Evolutionary conservation across 1,284 basidiomycete genomes (phyloP).

Genomic region (Malassezia equina): DNA sequence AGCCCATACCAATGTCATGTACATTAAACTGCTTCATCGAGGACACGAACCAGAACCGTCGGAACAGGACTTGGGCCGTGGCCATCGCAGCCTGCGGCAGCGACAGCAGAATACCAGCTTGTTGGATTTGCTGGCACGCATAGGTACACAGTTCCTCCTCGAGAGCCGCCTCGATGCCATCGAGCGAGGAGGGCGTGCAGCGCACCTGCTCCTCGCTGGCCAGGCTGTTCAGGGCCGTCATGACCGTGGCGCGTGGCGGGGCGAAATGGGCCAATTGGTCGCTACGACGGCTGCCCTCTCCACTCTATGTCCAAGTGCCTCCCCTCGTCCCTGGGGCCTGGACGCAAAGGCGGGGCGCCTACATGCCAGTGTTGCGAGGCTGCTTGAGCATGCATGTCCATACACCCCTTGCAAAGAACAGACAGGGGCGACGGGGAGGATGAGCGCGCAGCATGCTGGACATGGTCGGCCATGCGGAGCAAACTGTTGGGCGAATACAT

Average conservation of each 20-base stretch:
- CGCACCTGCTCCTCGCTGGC: conserved; percentile 70
- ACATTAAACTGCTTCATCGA: conserved; percentile 79
- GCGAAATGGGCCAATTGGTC: neutral
- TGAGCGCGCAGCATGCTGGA: neutral
- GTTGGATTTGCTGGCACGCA: conserved; percentile 73
- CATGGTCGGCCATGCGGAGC: neutral
- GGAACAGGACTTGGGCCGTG: conserved; percentile 88
- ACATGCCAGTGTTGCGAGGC: neutral
- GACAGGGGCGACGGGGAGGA: neutral
- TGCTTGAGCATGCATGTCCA: neutral
- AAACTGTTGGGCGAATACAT: neutral
- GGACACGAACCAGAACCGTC: conserved; percentile 90
- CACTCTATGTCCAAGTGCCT: conserved; percentile 2
- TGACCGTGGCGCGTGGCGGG: neutral
- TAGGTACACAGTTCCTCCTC: conserved; percentile 77
- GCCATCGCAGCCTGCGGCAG: conserved; percentile 96
- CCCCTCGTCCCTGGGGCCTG: neutral
- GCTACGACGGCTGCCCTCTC: neutral
- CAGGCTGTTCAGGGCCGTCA: conserved; percentile 63
- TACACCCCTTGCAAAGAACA: neutral
- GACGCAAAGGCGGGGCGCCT: no score
- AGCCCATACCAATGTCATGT: conserved; percentile 73
- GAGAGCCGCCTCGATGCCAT: conserved; percentile 67
- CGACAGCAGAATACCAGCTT: conserved; percentile 77
- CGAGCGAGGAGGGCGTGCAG: conserved; percentile 65